A percentile compares a stretch with the other conserved stretches of the same genome.
phyloP scores from a whole-genome alignment of 2,329 filamentous ascomycete genomes.

The Aspergillus unguis region DNA sequence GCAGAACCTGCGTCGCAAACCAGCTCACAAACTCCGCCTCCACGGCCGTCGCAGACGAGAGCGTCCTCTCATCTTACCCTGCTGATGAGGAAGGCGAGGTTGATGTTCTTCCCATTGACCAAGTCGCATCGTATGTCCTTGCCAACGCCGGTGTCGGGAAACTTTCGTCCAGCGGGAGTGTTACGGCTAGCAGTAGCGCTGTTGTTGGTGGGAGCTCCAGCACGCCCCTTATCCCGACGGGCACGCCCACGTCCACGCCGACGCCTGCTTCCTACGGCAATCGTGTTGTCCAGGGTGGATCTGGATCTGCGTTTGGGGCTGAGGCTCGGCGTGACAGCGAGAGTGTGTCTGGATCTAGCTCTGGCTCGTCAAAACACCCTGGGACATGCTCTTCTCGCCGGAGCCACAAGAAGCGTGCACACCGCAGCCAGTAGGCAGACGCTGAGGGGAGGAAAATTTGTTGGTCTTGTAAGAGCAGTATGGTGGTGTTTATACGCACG shows the following conservation, averaged over 20 bases:
- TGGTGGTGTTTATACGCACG: too few relatives aligned
- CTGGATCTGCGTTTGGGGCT: not conserved
- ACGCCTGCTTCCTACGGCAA: not conserved
- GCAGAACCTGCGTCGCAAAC: constrained; percentile 30
- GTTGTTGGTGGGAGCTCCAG: not conserved
- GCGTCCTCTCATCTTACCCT: constrained; percentile 30
- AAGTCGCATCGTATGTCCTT: constrained; percentile 28
- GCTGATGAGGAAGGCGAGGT: constrained; percentile 30
- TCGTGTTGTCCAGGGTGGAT: not conserved
- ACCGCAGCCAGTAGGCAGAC: not conserved
- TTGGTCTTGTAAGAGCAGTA: too few relatives aligned
- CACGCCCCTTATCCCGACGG: not conserved
- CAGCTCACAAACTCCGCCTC: constrained; percentile 28
- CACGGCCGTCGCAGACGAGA: constrained; percentile 27
- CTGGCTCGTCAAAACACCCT: not conserved
- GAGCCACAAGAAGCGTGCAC: not conserved
- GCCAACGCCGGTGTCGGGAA: constrained; percentile 32
- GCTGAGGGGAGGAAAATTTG: too few relatives aligned
- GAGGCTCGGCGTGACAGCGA: not conserved
- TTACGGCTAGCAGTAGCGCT: not conserved
- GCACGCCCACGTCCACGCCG: not conserved
- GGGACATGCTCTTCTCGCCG: not conserved
- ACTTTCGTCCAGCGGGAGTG: constrained; percentile 5
- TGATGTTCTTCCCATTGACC: constrained; percentile 21
- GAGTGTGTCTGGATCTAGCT: not conserved